phyloP scores from a whole-genome alignment of 768 basidiomycete species.

The Phlegmacium glaucopus region DNA sequence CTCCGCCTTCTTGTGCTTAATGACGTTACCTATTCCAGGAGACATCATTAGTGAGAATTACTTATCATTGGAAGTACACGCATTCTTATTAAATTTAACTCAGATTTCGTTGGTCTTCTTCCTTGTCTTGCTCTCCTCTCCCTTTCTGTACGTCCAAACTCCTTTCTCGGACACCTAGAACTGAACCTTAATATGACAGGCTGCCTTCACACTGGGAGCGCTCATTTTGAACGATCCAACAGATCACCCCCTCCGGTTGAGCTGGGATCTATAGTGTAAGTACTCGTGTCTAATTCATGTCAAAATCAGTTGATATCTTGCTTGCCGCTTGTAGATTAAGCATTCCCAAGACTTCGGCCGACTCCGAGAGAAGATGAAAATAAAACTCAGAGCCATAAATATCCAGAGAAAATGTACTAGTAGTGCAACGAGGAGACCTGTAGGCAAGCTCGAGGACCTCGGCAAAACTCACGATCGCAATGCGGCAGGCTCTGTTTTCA shows the following conservation, averaged over 20 bases:
- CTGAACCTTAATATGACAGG: conserved; percentile 6
- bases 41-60: conserved; percentile 13
- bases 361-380: no score
- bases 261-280: conserved; percentile 17
- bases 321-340: no score
- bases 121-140: conserved; percentile 21
- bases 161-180: not conserved
- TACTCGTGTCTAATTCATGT: no score
- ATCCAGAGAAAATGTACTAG: no score
- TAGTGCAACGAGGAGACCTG: no score
- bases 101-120: conserved; percentile 21
- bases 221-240: conserved; percentile 20
- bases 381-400: no score
- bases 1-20: not conserved
- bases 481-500: no score
- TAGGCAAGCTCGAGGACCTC: no score
- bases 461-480: no score
- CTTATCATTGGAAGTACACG: not conserved
- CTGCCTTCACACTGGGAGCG: conserved; percentile 17
- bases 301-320: no score
- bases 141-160: conserved; percentile 13
- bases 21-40: conserved; percentile 1
- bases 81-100: not conserved
- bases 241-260: conserved; percentile 10
- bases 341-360: no score